Evolutionary conservation across 179 eudicot genomes (phyloP), one percentile per base, ranked within the genome.

Genomic region (Dionaea muscipula): DNA sequence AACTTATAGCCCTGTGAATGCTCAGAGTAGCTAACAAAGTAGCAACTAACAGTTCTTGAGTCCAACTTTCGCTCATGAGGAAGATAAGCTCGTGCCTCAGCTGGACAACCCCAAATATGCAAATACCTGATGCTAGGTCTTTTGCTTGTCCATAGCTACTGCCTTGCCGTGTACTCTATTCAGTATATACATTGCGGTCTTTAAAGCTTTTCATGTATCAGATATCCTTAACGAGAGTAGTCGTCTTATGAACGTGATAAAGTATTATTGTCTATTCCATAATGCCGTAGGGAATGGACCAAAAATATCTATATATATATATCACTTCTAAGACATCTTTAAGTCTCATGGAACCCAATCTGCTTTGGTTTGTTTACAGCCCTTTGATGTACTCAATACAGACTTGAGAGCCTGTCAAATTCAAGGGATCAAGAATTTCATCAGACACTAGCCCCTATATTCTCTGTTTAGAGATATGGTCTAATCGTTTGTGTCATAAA

Each of bases 101-200:
- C n/a, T n/a, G n/a, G n/a, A n/a, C n/a, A n/a, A n/a, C 56, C 40
- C 56, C 56, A 28, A 52, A 31, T 36, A 52, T 35, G 40, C 4
- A 52, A 14, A 24, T 52, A 39, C 41, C 24, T 31, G 27, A 52
- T 26, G 17, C 56, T 52, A 8, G 56, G 23, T 28, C 28, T 52
- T 21, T 36, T 52, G 11, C 25, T 2, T 4, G 49, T 33, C 40
- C 56, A 52, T 18, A 52, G 23, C 13, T 26, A n/a, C 23, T 16
- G 17, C 24, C 24, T 28, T 52, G 28, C 23, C 28, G 3, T 36
- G 49, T 13, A 45, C 49, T 38, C 3, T 45, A 40, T 40, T 45
- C 4, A 45, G 18, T 18, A 45, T 7, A 18, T 45, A 45, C 17
- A 19, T 18, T 12, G 12, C 49, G 12, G 49, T 45, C 3, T 45